These are phyloP conservation scores for Coemansia sp. DNA, from an alignment of 192 early-diverging fungal species.

Conservation along the genomic window DNA sequence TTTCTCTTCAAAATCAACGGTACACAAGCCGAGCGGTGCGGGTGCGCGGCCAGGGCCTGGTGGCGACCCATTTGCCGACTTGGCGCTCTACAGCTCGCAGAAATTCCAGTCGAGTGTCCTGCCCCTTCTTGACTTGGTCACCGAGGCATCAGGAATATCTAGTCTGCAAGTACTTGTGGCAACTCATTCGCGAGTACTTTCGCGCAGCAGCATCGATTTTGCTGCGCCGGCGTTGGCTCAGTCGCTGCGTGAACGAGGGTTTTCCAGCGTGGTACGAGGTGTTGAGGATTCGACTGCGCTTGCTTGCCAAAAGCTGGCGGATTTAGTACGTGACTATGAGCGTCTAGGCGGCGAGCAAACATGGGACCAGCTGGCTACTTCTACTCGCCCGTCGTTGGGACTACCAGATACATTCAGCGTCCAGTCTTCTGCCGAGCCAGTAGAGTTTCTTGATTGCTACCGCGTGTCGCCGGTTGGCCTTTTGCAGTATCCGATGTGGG, in stretches of 20 bases:
- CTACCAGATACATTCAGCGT: slow-evolving; percentile 15
- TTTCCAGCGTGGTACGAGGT: slow-evolving; percentile 40
- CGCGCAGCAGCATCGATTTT: slow-evolving; percentile 34
- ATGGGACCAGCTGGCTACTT: slow-evolving; percentile 46
- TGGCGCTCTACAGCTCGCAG: slow-evolving; percentile 38
- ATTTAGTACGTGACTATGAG: background rate
- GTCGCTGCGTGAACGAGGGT: slow-evolving; percentile 42
- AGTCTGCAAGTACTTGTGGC: slow-evolving; percentile 31
- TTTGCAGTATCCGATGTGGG: slow-evolving; percentile 50
- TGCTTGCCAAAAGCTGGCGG: slow-evolving; percentile 16
- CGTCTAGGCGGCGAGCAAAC: background rate
- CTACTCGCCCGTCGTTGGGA: slow-evolving; percentile 40
- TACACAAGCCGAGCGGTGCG: background rate
- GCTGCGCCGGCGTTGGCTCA: slow-evolving; percentile 30
- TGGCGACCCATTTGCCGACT: slow-evolving; percentile 34
- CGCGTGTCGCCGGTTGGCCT: slow-evolving; percentile 52
- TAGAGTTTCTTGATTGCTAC: slow-evolving; percentile 30
- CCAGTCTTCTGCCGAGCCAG: slow-evolving; percentile 1
- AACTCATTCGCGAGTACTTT: slow-evolving; percentile 28
- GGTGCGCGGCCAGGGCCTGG: background rate
- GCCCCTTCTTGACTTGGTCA: slow-evolving; percentile 33
- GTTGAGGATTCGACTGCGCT: slow-evolving; percentile 30
- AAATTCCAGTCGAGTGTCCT: slow-evolving; percentile 22
- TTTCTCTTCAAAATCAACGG: slow-evolving; percentile 12
- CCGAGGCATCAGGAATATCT: slow-evolving; percentile 42